These are phyloP conservation scores for Aspergillus nomiae DNA, from an alignment of 2,329 filamentous ascomycete genomes.

Conservation along the genomic window DNA sequence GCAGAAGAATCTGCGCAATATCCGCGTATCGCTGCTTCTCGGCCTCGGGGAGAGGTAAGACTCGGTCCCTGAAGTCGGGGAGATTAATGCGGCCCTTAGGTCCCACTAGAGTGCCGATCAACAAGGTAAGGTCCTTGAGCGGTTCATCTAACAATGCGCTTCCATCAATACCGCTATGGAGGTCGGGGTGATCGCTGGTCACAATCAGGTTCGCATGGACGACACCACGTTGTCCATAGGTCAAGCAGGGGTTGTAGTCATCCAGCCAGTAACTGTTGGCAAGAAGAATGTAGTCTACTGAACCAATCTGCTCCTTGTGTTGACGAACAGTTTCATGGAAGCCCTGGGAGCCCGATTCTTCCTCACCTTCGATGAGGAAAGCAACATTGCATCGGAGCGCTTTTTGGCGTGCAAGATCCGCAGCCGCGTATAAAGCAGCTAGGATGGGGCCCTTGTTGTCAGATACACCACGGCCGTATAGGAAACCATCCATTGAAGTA, in stretches of 20 bases:
- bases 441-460: constrained; percentile 98
- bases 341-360: constrained; percentile 89
- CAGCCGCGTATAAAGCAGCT: constrained; percentile 89
- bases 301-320: constrained; percentile 81
- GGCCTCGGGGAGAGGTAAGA: constrained; percentile 71
- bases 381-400: constrained; percentile 82
- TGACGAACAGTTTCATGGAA: constrained; percentile 80
- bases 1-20: constrained; percentile 75
- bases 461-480: constrained; percentile 94
- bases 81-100: constrained; percentile 79
- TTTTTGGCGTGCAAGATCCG: constrained; percentile 83
- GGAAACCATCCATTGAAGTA: constrained; percentile 83
- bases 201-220: constrained; percentile 90
- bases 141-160: constrained; percentile 88
- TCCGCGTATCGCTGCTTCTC: constrained; percentile 82
- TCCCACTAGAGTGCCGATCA: constrained; percentile 81
- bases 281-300: constrained; percentile 90
- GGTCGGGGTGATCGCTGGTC: constrained; percentile 80
- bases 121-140: constrained; percentile 82
- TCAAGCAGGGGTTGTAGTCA: constrained; percentile 91
- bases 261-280: constrained; percentile 99
- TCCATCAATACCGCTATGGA: constrained; percentile 96
- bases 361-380: constrained; percentile 94
- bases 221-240: constrained; percentile 90
- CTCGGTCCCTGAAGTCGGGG: constrained; percentile 84